Evolutionary conservation across 2,329 filamentous ascomycete genomes (phyloP).

Genomic region (Mariannaea elegans): DNA sequence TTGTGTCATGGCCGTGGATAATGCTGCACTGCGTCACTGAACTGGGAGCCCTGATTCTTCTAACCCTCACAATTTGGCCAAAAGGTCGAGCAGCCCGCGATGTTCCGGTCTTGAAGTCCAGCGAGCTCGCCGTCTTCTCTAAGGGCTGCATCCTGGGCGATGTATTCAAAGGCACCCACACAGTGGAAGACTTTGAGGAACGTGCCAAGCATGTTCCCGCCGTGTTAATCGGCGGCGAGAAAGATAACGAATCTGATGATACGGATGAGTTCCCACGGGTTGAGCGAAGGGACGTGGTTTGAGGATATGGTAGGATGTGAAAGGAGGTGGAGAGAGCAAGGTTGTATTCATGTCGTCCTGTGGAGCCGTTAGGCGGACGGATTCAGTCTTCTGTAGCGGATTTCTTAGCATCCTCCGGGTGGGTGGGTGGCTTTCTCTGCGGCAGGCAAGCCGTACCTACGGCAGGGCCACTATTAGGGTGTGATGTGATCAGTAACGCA

Average conservation of each 20-base stretch:
- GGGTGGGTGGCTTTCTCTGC: no score
- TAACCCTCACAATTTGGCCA: constrained; percentile 10
- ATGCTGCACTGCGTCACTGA: constrained; percentile 16
- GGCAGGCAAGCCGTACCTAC: no score
- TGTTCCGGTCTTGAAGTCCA: constrained; percentile 24
- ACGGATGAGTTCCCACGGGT: background rate
- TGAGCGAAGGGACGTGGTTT: background rate
- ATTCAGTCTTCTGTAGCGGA: no score
- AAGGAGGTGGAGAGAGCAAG: no score
- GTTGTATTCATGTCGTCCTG: no score
- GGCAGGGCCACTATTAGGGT: no score
- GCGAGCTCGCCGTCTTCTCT: constrained; percentile 23
- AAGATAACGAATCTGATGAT: background rate
- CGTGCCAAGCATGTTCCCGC: constrained; percentile 7
- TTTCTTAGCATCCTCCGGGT: no score
- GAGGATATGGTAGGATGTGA: background rate
- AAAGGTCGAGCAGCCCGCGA: background rate
- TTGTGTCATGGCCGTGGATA: constrained; percentile 25
- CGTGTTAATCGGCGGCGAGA: background rate
- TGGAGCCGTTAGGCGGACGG: no score
- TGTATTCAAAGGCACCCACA: constrained; percentile 5
- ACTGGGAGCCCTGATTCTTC: constrained; percentile 7
- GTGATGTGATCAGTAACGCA: no score
- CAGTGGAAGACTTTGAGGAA: constrained; percentile 4
- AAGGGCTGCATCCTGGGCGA: constrained; percentile 6